phyloP scores from a whole-genome alignment of 2,329 filamentous ascomycete species.

The Diaporthe capsici region DNA sequence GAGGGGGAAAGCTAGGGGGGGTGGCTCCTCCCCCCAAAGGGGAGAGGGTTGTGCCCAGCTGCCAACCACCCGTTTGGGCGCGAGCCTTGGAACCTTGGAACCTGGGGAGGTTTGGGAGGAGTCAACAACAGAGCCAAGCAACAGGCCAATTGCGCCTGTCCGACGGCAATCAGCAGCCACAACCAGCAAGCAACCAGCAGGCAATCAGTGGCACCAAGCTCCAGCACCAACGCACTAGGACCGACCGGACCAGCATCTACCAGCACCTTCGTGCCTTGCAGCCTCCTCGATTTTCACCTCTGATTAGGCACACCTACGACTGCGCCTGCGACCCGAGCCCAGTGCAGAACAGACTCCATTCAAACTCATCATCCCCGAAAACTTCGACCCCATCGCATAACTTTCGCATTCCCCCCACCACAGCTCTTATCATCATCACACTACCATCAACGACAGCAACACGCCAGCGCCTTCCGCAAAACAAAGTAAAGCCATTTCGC shows the following conservation, averaged over 20 bases:
- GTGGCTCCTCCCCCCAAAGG: neutral
- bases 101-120: neutral
- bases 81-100: neutral
- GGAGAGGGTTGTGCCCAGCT: neutral
- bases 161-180: conserved; percentile 6
- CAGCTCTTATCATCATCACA: conserved; percentile 36
- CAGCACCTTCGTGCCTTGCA: conserved; percentile 17
- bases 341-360: conserved; percentile 12
- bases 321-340: conserved; percentile 4
- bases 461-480: neutral
- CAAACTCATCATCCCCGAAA: conserved; percentile 30
- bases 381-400: conserved; percentile 38
- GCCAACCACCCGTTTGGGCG: neutral
- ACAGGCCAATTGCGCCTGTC: conserved; percentile 25
- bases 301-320: neutral
- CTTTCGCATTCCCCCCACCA: conserved; percentile 30
- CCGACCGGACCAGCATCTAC: neutral
- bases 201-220: conserved; percentile 2
- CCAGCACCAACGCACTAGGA: neutral
- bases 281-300: conserved; percentile 38
- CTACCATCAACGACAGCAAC: conserved; percentile 20
- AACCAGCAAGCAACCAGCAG: conserved; percentile 1
- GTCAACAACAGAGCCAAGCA: conserved; percentile 24
- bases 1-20: conserved; percentile 8
- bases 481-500: neutral